Evolutionary conservation across 768 basidiomycete species (phyloP).

Genomic region (Epithele typhae): DNA sequence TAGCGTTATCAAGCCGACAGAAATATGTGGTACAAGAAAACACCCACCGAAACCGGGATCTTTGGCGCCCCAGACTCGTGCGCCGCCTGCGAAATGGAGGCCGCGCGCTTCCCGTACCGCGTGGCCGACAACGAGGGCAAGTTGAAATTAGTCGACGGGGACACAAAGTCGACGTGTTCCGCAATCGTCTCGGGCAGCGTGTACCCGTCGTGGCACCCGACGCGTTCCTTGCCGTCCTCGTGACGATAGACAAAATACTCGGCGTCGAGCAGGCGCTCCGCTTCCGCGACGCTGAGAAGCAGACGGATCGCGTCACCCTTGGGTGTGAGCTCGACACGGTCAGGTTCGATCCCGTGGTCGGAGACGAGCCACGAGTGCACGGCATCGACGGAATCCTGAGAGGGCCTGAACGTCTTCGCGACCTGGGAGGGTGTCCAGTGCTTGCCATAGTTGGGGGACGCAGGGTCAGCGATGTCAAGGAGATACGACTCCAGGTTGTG

Average conservation of each 20-base stretch:
- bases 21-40: background rate
- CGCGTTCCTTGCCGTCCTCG: constrained; percentile 41
- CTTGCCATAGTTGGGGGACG: constrained; percentile 44
- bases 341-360: constrained; percentile 33
- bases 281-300: constrained; percentile 36
- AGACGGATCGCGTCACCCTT: constrained; percentile 42
- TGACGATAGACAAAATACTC: constrained; percentile 59
- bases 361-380: constrained; percentile 40
- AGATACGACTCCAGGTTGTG: constrained; percentile 40
- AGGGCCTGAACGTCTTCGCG: constrained; percentile 41
- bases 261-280: constrained; percentile 37
- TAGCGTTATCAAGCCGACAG: too few relatives aligned
- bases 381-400: constrained; percentile 32
- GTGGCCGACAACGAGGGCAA: too few relatives aligned
- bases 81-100: background rate
- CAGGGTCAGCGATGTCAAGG: constrained; percentile 44
- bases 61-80: background rate
- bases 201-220: constrained; percentile 57
- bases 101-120: too few relatives aligned
- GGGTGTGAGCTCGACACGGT: constrained; percentile 34
- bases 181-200: constrained; percentile 56
- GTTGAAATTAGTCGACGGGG: constrained; percentile 66
- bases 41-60: background rate
- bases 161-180: constrained; percentile 59
- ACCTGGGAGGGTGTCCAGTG: constrained; percentile 44